Conservation (phyloP, 768 basidiomycete genomes). For the Krasilnikovozyma curviuscula region DNA sequence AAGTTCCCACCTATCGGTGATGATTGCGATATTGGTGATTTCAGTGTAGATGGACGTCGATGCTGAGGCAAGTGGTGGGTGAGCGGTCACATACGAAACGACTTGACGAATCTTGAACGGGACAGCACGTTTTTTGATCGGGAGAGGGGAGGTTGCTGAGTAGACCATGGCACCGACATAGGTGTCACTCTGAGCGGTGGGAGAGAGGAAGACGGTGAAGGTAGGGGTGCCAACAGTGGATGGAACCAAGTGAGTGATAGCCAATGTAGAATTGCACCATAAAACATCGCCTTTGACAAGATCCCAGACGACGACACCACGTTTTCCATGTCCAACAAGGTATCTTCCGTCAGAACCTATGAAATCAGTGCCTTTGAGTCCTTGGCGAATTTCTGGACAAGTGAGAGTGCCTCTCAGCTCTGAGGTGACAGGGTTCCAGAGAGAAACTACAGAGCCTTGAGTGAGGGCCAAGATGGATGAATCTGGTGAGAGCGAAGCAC, state of each 20-base stretch:
- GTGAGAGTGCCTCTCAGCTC: conserved; percentile 41
- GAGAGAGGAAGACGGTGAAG: conserved; percentile 37
- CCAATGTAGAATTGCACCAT: conserved; percentile 7
- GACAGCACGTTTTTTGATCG: conserved; percentile 31
- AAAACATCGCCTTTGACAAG: conserved; percentile 25
- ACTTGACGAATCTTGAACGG: conserved; percentile 47
- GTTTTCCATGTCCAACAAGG: conserved; percentile 32
- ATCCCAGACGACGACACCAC: conserved; percentile 26
- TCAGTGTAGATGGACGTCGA: not conserved
- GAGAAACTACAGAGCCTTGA: conserved; percentile 42
- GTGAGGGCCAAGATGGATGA: conserved; percentile 64
- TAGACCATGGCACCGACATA: conserved; percentile 34
- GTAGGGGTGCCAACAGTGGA: conserved; percentile 37
- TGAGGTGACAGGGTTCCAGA: conserved; percentile 55
- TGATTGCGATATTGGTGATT: conserved; percentile 29
- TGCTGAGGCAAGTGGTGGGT: conserved; percentile 21
- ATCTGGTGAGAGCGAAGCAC: conserved; percentile 60
- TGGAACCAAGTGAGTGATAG: conserved; percentile 32
- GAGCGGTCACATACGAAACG: conserved; percentile 27
- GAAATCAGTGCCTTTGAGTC: conserved; percentile 37
- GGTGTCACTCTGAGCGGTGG: conserved; percentile 15
- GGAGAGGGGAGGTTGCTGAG: conserved; percentile 30
- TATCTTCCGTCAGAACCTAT: conserved; percentile 53
- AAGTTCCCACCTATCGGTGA: conserved; percentile 47
- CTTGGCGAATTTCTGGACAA: conserved; percentile 35